phyloP scores from a whole-genome alignment of 371 early-diverging fungal species.

The Mucor circinelloides region DNA sequence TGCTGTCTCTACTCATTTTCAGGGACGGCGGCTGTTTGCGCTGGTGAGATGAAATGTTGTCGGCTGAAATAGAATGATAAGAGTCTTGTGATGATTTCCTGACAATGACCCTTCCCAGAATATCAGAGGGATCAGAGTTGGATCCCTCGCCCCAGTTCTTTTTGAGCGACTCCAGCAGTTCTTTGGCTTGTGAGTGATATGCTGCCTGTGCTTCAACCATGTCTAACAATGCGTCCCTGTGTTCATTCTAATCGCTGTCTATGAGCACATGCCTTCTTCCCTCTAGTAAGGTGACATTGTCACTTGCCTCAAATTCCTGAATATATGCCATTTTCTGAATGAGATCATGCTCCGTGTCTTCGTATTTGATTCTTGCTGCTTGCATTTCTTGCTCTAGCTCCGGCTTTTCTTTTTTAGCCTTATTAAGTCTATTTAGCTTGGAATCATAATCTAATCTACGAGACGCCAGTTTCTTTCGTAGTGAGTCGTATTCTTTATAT shows the following conservation, averaged over 20 bases:
- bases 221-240: conserved; percentile 52
- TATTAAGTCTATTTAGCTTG: conserved; percentile 82
- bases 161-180: conserved; percentile 44
- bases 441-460: conserved; percentile 93
- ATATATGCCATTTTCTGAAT: conserved; percentile 68
- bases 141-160: conserved; percentile 35
- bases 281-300: not conserved
- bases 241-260: conserved; percentile 47
- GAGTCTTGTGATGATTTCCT: not conserved
- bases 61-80: not conserved
- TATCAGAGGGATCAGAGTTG: conserved; percentile 7
- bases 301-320: conserved; percentile 64
- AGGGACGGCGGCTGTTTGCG: not conserved
- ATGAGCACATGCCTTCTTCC: not conserved
- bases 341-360: conserved; percentile 80
- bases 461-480: conserved; percentile 85
- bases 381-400: conserved; percentile 76
- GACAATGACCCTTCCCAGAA: conserved; percentile 7
- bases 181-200: conserved; percentile 51
- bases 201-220: conserved; percentile 61
- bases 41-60: conserved; percentile 1
- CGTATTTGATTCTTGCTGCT: conserved; percentile 88
- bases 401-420: conserved; percentile 80
- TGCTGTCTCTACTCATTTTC: conserved; percentile 3
- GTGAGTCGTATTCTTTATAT: conserved; percentile 66